A percentile compares a stretch with the other conserved stretches of the same genome.
These are phyloP conservation scores for Phytophthora melonis DNA, from an alignment of 352 stramenopile genomes.

Conservation along the genomic window DNA sequence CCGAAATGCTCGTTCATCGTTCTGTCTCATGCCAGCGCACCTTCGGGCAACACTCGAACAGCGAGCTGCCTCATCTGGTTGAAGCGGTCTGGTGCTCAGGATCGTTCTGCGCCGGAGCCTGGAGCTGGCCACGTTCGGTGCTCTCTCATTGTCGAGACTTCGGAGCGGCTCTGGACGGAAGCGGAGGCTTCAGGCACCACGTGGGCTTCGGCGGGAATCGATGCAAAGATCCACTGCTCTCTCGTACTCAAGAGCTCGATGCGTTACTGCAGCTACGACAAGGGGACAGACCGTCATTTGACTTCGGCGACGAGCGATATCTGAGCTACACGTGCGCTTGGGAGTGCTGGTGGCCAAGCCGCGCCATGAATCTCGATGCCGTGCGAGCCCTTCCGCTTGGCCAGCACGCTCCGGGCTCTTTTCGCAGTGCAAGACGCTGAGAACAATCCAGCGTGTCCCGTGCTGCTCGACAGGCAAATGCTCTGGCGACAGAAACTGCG, in stretches of 20 bases:
- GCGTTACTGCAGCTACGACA: background rate
- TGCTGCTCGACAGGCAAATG: constrained; percentile 30
- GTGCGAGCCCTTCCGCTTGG: constrained; percentile 8
- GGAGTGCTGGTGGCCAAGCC: background rate
- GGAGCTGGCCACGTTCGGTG: background rate
- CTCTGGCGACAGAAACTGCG: constrained; percentile 38
- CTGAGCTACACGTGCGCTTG: background rate
- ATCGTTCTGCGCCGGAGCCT: background rate
- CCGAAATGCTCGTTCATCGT: too few relatives aligned
- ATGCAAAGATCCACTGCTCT: too few relatives aligned
- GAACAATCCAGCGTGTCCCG: constrained; percentile 19
- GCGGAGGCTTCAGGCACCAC: background rate
- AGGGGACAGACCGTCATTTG: background rate
- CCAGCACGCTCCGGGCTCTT: constrained; percentile 6
- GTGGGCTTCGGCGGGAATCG: background rate
- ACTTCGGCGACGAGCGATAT: background rate
- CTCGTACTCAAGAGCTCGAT: background rate
- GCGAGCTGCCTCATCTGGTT: background rate
- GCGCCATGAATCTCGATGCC: background rate
- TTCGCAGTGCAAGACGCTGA: constrained; percentile 10
- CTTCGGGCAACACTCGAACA: background rate
- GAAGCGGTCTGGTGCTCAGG: background rate
- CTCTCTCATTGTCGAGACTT: constrained; percentile 10
- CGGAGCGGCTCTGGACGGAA: constrained; percentile 15
- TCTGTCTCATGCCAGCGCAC: background rate